A percentile compares a stretch with the other conserved stretches of the same genome.
Evolutionary conservation across 345 rosid genomes (phyloP).

Genomic region (Microthlaspi erraticum): DNA sequence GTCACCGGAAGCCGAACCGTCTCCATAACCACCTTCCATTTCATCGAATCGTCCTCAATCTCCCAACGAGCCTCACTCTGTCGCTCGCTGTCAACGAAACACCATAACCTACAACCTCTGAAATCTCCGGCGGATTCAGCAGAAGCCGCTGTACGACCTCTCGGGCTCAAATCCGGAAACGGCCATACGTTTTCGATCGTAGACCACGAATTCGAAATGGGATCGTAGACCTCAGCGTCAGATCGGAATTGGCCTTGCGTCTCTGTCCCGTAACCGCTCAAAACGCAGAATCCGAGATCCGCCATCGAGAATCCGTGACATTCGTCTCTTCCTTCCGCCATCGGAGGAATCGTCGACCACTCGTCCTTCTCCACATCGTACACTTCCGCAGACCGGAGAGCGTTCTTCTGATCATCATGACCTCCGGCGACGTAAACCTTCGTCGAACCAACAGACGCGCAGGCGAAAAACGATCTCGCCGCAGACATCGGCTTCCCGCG

Average conservation of each 20-base stretch:
- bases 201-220: conserved; percentile 47
- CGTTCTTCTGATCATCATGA: conserved; percentile 67
- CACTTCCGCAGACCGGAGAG: conserved; percentile 52
- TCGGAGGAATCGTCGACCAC: conserved; percentile 53
- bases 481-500: conserved; percentile 56
- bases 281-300: conserved; percentile 50
- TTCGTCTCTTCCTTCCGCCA: conserved; percentile 66
- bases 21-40: conserved; percentile 40
- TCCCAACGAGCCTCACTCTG: conserved; percentile 44
- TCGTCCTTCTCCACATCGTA: conserved; percentile 58
- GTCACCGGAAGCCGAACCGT: conserved; percentile 49
- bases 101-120: conserved; percentile 48
- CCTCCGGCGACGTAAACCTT: conserved; percentile 65
- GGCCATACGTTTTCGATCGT: conserved; percentile 51
- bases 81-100: conserved; percentile 30
- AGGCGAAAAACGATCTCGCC: conserved; percentile 62
- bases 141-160: conserved; percentile 46
- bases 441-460: conserved; percentile 46
- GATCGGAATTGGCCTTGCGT: conserved; percentile 59
- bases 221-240: conserved; percentile 61
- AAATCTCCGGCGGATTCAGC: conserved; percentile 22
- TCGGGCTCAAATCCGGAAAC: conserved; percentile 49
- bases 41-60: conserved; percentile 35
- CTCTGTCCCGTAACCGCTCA: conserved; percentile 67
- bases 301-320: conserved; percentile 54